Base-by-base conservation (phyloP, 1,284 basidiomycete species). In the Cronartium ribicola region DNA sequence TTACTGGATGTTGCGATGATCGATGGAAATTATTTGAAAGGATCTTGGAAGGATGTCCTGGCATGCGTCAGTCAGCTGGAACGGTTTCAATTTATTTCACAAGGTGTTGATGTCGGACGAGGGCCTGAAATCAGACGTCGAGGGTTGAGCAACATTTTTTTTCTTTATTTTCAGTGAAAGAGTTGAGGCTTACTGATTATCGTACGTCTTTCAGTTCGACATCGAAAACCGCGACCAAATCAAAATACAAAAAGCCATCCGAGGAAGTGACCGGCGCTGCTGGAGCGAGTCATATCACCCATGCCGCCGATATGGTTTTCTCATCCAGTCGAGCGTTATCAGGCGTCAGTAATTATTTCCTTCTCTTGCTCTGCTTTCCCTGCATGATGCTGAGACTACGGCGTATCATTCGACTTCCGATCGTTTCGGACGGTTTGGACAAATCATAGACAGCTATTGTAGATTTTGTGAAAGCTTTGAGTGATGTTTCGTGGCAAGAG, bases 281-380 rank as follows among this genome's bases (percentile, higher is more conserved):
- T 79, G 88, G 93, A 63, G 98, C 96, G 37, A 93, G 92, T 0
- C 94, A 98, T 81, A 97, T 99, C 77, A 98, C 95, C 0, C 94
- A 98, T 64, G 94, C 96, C 0, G 92, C 95, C 5, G 96, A 99
- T 81, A 97, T 97, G 91, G 94, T 99, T 37, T 99, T 99, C 82
- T 97, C 95, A 3, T 85, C 94, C 14, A 95, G 92, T 77, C 92
- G 94, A 78, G 92, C 91, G 79, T 85, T 99, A 39, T 92, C 92
- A 36, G 96, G 96, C 59, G 94, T 95, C 83, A 76, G 90, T 83
- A 4, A 41, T 36, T 39, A 17, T 41, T 20, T 67, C 62, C 29
- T 29, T n/a, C 10, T 44, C 17, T 14, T 41, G 17, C 29, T 13
- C 7, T 29, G 29, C 20, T 57, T 57, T 4, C 14, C 36, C 55